These are phyloP conservation scores for Venturia carpophila DNA, from an alignment of 2,329 filamentous ascomycete species.

Conservation along the genomic window DNA sequence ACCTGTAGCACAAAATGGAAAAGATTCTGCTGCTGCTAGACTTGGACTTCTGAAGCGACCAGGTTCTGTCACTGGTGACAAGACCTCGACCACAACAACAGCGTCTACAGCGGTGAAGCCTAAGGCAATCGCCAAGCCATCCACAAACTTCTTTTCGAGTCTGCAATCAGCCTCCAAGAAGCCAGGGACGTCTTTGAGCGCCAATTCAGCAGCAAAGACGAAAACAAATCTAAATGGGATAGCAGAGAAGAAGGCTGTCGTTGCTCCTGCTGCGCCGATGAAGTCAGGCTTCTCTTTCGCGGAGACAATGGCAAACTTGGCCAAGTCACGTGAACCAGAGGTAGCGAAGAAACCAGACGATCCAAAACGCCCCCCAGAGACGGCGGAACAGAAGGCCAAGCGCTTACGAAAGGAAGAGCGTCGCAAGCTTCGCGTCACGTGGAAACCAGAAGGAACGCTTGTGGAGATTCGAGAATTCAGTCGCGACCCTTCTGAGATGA, in stretches of 20 bases:
- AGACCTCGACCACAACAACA: slow-evolving; percentile 23
- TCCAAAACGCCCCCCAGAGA: slow-evolving; percentile 51
- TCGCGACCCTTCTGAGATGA: slow-evolving; percentile 64
- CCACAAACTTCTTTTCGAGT: slow-evolving; percentile 39
- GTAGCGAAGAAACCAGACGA: slow-evolving; percentile 47
- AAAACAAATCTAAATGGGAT: slow-evolving; percentile 21
- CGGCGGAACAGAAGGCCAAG: slow-evolving; percentile 57
- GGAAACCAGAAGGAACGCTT: slow-evolving; percentile 60
- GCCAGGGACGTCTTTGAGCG: slow-evolving; percentile 24
- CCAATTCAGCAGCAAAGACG: slow-evolving; percentile 23
- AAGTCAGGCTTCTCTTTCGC: slow-evolving; percentile 33
- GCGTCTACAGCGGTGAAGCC: slow-evolving; percentile 22
- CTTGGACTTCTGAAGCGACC: slow-evolving; percentile 6
- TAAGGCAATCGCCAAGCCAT: slow-evolving; percentile 24
- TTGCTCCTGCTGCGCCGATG: slow-evolving; percentile 22
- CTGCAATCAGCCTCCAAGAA: slow-evolving; percentile 41
- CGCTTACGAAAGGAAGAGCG: slow-evolving; percentile 65
- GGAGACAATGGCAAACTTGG: slow-evolving; percentile 34
- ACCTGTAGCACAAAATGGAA: slow-evolving; percentile 4
- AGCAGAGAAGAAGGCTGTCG: slow-evolving; percentile 25
- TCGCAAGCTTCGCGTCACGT: slow-evolving; percentile 61
- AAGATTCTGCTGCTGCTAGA: slow-evolving; percentile 19
- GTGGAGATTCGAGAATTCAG: slow-evolving; percentile 62
- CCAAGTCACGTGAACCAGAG: slow-evolving; percentile 45
- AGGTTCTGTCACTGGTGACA: not conserved